Evolutionary conservation across 257 asterid genomes (phyloP), one percentile per base, ranked within the genome.

Genomic region (Nicotiana attenuata): DNA sequence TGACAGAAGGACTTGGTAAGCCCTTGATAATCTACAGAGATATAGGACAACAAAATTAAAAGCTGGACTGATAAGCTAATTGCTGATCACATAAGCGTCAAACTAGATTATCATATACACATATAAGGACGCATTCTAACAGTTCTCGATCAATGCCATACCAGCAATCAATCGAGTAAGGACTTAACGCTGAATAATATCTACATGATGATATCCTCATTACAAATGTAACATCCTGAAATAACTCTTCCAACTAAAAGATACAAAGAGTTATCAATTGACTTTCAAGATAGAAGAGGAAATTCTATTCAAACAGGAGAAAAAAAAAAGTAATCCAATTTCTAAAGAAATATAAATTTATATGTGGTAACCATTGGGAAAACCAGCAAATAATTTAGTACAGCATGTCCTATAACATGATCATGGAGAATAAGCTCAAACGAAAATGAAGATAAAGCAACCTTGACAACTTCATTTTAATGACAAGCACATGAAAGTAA

Each of bases 21-120:
- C 81, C 98, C 99, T 91, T 92, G 97, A 94, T 96, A 96, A 90
- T 96, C 99, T 96, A 94, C 88, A 89, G 78, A 84, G 61, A 71
- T 10, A 80, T 14, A 84, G 60, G 71, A 82, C 71, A 45, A 78
- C 47, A 83, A 82, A 47, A 22, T 28, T 47, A 2, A 80, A 65
- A 80, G 13, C 45, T 7, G 8, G 17, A 73, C 26, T 47, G 41
- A 47, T 73, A 47, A 15, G 79, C 15, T 50, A 73, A 73, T 24
- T 50, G 41, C 38, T 73, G 38, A 73, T 50, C 41, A 50, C 63
- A 47, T 50, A 47, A 50, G 52, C 15, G 1, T 26, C 24, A 50
- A 73, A 73, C 61, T 47, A 73, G 79, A 73, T 14, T 73, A 47
- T 24, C 24, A 50, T 47, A 50, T 73, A 73, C 61, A 15, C 24